Conservation (phyloP, 371 early-diverging fungal genomes). For the Dinochytrium kinnereticum region DNA sequence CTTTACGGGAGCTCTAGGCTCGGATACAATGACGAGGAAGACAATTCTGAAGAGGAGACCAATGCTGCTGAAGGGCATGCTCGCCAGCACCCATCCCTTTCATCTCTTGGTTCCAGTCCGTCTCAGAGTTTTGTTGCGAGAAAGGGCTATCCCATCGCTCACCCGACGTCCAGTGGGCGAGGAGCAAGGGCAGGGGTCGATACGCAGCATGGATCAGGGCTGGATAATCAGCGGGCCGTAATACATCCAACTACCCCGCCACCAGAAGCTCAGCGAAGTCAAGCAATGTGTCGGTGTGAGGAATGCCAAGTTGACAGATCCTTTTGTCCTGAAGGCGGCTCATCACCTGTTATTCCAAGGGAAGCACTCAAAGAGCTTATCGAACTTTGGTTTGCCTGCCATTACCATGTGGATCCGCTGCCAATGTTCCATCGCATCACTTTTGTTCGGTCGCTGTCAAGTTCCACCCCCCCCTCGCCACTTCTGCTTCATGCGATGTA, state of each 20-base stretch:
- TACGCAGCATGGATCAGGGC: neutral
- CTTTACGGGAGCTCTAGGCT: neutral
- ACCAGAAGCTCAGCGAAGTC: no score
- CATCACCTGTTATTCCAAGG: neutral
- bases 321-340: no score
- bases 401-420: constrained; percentile 13
- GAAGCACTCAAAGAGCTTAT: constrained; percentile 1
- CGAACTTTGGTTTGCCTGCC: constrained; percentile 11
- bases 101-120: neutral
- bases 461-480: neutral
- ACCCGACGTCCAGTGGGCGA: neutral
- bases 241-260: no score
- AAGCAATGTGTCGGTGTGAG: neutral
- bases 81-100: neutral
- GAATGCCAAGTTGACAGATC: neutral
- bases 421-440: constrained; percentile 14
- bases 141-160: neutral
- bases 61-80: neutral
- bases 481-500: constrained; percentile 5
- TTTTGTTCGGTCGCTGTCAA: neutral
- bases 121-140: neutral
- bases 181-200: neutral
- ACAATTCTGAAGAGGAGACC: neutral
- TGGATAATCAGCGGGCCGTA: neutral
- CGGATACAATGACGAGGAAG: neutral